Evolutionary conservation across 108 stramenopile species (phyloP).

Genomic region (Craspedostauros australis): DNA sequence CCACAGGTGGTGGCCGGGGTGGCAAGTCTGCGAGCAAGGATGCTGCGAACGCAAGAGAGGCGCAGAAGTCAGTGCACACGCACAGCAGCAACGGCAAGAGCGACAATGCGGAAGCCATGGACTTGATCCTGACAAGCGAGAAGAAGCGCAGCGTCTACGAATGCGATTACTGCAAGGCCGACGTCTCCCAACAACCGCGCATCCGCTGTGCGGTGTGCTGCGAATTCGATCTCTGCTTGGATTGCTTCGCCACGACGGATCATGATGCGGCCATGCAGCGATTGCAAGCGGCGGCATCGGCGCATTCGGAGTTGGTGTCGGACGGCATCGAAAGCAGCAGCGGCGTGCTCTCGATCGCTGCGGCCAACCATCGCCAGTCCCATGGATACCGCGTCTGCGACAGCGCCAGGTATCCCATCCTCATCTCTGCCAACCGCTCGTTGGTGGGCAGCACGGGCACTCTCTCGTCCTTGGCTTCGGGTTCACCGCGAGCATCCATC

Average conservation of each 20-base stretch:
- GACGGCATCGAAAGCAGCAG: slow-evolving; percentile 36
- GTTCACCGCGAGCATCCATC: too few species aligned
- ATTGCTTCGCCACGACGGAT: slow-evolving; percentile 73
- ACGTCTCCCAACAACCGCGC: slow-evolving; percentile 75
- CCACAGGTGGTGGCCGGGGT: too few species aligned
- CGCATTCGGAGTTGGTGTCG: slow-evolving; percentile 26
- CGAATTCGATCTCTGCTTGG: slow-evolving; percentile 86
- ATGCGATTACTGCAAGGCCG: slow-evolving; percentile 84
- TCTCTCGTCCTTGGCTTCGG: too few species aligned
- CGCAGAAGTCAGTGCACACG: too few species aligned
- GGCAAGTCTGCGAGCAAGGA: too few species aligned
- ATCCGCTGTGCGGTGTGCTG: slow-evolving; percentile 77
- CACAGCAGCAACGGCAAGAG: too few species aligned
- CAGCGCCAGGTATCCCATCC: slow-evolving; percentile 68
- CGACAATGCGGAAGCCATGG: too few species aligned
- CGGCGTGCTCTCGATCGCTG: slow-evolving; percentile 34
- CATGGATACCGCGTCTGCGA: slow-evolving; percentile 83
- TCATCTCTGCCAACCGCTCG: too few species aligned
- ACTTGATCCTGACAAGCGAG: slow-evolving; percentile 59
- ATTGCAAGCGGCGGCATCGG: slow-evolving; percentile 12
- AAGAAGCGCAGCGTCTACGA: slow-evolving; percentile 77
- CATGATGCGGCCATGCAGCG: slow-evolving; percentile 31
- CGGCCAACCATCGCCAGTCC: slow-evolving; percentile 37
- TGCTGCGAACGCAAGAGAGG: too few species aligned
- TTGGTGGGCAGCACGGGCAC: too few species aligned